phyloP scores from a whole-genome alignment of 139 green algal species.

The Chlamydomonas eustigma region DNA sequence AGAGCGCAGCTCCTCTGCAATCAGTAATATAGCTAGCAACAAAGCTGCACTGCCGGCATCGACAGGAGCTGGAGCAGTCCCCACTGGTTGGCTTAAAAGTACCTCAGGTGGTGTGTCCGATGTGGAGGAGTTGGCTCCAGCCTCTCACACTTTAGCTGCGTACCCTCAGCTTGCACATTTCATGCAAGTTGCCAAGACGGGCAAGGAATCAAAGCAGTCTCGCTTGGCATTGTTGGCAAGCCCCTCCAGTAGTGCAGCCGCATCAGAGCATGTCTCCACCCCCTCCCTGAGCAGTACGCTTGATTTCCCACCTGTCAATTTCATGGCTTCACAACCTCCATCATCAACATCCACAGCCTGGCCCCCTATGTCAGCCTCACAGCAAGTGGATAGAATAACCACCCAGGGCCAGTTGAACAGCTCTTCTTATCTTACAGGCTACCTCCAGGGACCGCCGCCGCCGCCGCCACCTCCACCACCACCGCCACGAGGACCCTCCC shows the following conservation, averaged over 20 bases:
- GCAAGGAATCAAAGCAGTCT: constrained; percentile 11
- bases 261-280: neutral
- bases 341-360: neutral
- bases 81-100: neutral
- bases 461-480: neutral
- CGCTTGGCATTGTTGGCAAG: neutral
- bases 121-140: neutral
- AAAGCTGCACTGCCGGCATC: neutral
- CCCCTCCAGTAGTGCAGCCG: neutral
- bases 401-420: too few species aligned
- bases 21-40: constrained; percentile 1
- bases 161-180: constrained; percentile 26
- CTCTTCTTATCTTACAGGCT: too few species aligned
- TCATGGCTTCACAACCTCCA: neutral
- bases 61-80: neutral
- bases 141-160: neutral
- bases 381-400: neutral
- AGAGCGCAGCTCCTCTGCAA: constrained; percentile 5
- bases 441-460: too few species aligned
- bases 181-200: constrained; percentile 17
- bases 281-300: neutral
- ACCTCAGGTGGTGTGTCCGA: neutral
- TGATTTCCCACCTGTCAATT: neutral
- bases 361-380: neutral
- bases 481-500: neutral